Base-by-base conservation (phyloP, 768 basidiomycete genomes). In the Clavulina sp. region DNA sequence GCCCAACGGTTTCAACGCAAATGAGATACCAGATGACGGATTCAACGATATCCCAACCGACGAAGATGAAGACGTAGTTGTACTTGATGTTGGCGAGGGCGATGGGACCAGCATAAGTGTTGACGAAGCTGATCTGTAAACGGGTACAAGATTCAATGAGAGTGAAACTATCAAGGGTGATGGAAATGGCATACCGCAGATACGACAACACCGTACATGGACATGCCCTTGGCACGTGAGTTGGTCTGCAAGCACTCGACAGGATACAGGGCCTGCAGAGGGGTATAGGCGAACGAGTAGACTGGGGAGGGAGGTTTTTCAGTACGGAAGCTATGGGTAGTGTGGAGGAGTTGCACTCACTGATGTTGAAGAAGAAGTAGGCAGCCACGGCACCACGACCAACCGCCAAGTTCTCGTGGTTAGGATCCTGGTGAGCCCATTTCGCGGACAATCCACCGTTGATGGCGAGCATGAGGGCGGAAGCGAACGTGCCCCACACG, bases 141-240 rank as follows among this genome's bases (percentile, higher is more conserved):
- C 34, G 34, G 19, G 19, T 38, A 19, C 7, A 38, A 19, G 34
- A 19, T 7, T n/a, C n/a, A n/a, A n/a, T n/a, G n/a, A n/a, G n/a
- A n/a, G n/a, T 54, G 49, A 32, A 3, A 32, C 6, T 33, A 7
- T n/a, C 2, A 7, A 13, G 13, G n/a, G n/a, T 50, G 26, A 33
- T 0, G 18, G 3, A 72, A 67, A 52, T 74, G 68, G 9, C 67
- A 68, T 53, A 63, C 53, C 21, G 56, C 52, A 43, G 54, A 54
- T 52, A 59, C 56, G 32, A 62, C 60, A 48, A 61, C 54, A 24
- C 60, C 72, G 53, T 65, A 76, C 64, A 73, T 59, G 3, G 75
- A 75, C 68, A 80, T 75, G 52, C 77, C 77, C 60, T 78, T 78
- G 4, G 76, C 76, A 41, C 76, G 70, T 29, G 74, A 71, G 38